A percentile compares a stretch with the other conserved stretches of the same genome.
phyloP scores from a whole-genome alignment of 805 yeast species.

The Zygotorulaspora sp. region DNA sequence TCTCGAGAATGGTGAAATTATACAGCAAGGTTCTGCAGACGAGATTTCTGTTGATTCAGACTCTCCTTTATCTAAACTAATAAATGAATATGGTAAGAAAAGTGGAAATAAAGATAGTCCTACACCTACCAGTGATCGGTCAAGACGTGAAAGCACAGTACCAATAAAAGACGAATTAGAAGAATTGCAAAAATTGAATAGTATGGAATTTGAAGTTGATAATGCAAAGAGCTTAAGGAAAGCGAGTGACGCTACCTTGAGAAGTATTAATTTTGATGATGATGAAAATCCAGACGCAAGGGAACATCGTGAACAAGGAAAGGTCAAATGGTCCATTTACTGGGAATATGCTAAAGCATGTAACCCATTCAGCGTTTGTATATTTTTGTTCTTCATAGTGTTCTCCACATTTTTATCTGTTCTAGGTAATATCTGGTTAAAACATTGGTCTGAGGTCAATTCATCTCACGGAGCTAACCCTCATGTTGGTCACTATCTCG shows the following conservation, averaged over 20 bases:
- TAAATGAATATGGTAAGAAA: slow-evolving; percentile 58
- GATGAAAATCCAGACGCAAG: slow-evolving; percentile 39
- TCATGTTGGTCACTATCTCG: slow-evolving; percentile 61
- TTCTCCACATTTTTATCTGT: slow-evolving; percentile 59
- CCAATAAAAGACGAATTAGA: slow-evolving; percentile 30
- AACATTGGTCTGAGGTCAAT: slow-evolving; percentile 95
- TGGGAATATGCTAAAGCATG: slow-evolving; percentile 82
- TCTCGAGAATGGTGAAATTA: slow-evolving; percentile 62
- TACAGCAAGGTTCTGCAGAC: slow-evolving; percentile 60
- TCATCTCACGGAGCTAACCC: slow-evolving; percentile 67
- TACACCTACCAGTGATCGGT: slow-evolving; percentile 16
- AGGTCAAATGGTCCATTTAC: slow-evolving; percentile 86
- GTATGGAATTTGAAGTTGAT: slow-evolving; percentile 25
- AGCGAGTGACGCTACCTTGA: slow-evolving; percentile 49
- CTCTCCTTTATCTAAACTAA: slow-evolving; percentile 50
- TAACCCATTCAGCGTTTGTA: slow-evolving; percentile 57
- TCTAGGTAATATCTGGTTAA: slow-evolving; percentile 82
- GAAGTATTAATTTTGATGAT: slow-evolving; percentile 35
- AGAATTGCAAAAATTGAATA: slow-evolving; percentile 31
- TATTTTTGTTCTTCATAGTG: slow-evolving; percentile 54
- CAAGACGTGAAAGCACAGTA: slow-evolving; percentile 24
- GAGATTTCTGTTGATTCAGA: slow-evolving; percentile 42
- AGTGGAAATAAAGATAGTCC: slow-evolving; percentile 17
- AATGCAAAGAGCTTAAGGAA: slow-evolving; percentile 48
- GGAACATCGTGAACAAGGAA: slow-evolving; percentile 89